Evolutionary conservation across 164 flowering plant genomes (phyloP).

Genomic region (Liquidambar formosana): DNA sequence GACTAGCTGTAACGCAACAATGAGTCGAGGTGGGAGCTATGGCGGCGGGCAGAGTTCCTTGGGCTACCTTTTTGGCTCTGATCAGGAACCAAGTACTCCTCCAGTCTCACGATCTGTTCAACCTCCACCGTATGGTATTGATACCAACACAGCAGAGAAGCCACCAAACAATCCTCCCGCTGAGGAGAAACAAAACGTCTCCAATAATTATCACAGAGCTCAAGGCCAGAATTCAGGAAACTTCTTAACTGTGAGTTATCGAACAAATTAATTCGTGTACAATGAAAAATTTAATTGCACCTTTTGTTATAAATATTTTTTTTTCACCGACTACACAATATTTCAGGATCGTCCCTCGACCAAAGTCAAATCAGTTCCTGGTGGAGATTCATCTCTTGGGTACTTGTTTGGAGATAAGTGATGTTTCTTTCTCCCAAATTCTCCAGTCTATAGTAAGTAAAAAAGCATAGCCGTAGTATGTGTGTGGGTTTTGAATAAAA

Average conservation of each 20-base stretch:
- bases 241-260: constrained; percentile 32
- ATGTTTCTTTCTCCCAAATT: constrained; percentile 4
- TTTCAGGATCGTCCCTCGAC: constrained; percentile 43
- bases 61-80: constrained; percentile 36
- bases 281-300: neutral
- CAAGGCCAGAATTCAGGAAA: constrained; percentile 36
- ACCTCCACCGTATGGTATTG: constrained; percentile 30
- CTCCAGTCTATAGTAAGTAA: neutral
- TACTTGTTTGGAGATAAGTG: constrained; percentile 44
- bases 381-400: constrained; percentile 42
- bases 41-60: constrained; percentile 41
- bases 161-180: neutral
- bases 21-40: constrained; percentile 41
- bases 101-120: constrained; percentile 7
- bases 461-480: no score
- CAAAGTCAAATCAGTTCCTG: constrained; percentile 38
- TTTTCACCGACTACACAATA: neutral
- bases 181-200: neutral
- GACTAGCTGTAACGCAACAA: constrained; percentile 7
- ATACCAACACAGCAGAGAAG: constrained; percentile 9
- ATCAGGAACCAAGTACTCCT: constrained; percentile 21
- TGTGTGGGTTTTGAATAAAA: neutral
- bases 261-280: neutral
- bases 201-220: constrained; percentile 34
- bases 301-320: neutral